Conservation (phyloP, 2,329 filamentous ascomycete genomes). For the Pseudocercospora eumusae region DNA sequence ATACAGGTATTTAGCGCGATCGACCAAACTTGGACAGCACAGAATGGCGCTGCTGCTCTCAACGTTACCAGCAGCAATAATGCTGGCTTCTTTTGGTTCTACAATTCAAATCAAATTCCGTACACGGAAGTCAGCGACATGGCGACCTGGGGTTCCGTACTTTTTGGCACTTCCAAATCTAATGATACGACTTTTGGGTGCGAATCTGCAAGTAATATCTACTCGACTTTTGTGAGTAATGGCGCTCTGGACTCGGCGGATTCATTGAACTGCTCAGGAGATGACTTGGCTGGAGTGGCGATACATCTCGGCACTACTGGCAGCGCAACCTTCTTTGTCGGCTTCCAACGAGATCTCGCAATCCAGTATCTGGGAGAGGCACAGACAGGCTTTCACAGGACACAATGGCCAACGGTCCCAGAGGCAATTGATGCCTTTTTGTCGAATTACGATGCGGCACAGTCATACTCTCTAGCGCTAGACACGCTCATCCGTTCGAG, state of each 20-base stretch:
- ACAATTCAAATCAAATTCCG: constrained; percentile 30
- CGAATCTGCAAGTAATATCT: constrained; percentile 20
- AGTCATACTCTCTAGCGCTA: constrained; percentile 23
- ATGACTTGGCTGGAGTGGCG: constrained; percentile 27
- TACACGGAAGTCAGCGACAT: constrained; percentile 31
- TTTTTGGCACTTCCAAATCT: constrained; percentile 22
- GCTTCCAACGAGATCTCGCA: constrained; percentile 29
- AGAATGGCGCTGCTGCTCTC: constrained; percentile 29
- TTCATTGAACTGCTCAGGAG: constrained; percentile 14
- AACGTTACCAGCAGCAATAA: constrained; percentile 26
- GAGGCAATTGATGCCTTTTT: constrained; percentile 31
- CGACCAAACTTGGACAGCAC: constrained; percentile 42
- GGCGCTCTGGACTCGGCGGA: constrained; percentile 16
- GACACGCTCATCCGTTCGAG: constrained; percentile 29
- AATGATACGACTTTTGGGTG: constrained; percentile 15
- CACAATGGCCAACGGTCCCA: constrained; percentile 28
- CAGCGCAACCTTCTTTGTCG: constrained; percentile 31
- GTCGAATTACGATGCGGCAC: constrained; percentile 23
- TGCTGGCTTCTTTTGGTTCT: constrained; percentile 28
- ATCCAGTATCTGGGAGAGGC: constrained; percentile 30
- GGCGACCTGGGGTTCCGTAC: constrained; percentile 32
- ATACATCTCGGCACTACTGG: constrained; percentile 20
- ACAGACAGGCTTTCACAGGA: constrained; percentile 34
- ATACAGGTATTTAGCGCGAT: constrained; percentile 42
- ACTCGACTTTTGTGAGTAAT: constrained; percentile 19